Evolutionary conservation across 2,329 filamentous ascomycete genomes (phyloP), one percentile per base, ranked within the genome.

Genomic region (Podosphaera xanthii): DNA sequence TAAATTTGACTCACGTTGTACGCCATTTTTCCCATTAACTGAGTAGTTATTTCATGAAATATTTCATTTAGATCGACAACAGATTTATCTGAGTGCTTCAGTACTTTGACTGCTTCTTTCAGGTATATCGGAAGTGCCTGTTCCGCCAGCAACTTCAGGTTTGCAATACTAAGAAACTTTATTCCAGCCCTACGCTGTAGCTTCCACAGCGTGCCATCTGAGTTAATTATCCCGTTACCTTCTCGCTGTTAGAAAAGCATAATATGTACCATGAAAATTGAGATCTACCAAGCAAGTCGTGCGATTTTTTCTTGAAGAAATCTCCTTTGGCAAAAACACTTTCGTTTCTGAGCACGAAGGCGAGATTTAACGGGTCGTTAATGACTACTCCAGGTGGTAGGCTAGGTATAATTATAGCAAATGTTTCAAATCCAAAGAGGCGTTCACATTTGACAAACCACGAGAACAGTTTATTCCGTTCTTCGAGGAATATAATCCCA

Each of bases 1-100:
- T 10, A 40, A 40, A 6, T 40, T 40, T 40, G 5, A 40, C 60
- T 63, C 67, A 73, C 75, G 65, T 81, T 77, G 64, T 84, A 84
- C 12, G 81, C 81, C 77, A 83, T 81, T 61, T 75, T 75, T n/a
- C 81, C 81, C 77, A 84, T 83, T 33, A 84, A 66, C 60, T 79
- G 74, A 31, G 80, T 83, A 1, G 81, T 84, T 53, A 84, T 75
- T 65, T 83, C 80, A 58, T 81, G 78, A 53, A 83, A 77, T 1
- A 80, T 70, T n/a, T 70, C 71, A 64, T 83, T 79, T 55, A 84
- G 67, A 65, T 84, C 78, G 1, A 82, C 70, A 0, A 70, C 61
- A 1, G 61, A 63, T 0, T 65, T 64, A 0, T 61, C 64, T 1
- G 66, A 53, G 5, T 50, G 35, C 58, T 70, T 64, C 3, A 83